These are phyloP conservation scores for Rhodamnia argentea DNA, from an alignment of 345 rosid species.

Conservation along the genomic window DNA sequence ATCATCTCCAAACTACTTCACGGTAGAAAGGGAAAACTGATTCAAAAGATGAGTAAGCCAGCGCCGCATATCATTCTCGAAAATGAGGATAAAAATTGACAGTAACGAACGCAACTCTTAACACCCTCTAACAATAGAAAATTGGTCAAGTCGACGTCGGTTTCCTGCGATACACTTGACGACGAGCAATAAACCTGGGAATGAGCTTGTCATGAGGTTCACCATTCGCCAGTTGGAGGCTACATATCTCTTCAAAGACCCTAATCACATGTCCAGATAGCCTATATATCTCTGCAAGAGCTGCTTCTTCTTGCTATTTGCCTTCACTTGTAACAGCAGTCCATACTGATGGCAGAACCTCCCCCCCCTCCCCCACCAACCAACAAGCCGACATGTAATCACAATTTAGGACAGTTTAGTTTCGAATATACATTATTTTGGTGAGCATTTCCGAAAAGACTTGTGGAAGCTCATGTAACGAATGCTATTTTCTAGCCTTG, in stretches of 20 bases:
- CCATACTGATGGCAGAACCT: neutral
- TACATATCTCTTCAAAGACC: too few relatives aligned
- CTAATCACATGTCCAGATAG: too few relatives aligned
- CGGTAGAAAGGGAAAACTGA: neutral
- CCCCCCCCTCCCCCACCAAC: too few relatives aligned
- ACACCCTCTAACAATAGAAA: neutral
- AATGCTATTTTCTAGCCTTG: neutral
- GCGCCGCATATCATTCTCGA: neutral
- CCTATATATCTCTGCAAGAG: too few relatives aligned
- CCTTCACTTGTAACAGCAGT: neutral
- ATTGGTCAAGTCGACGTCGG: rapidly evolving
- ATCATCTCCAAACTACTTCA: neutral
- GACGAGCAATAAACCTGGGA: neutral
- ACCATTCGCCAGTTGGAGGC: neutral
- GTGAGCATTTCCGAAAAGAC: neutral
- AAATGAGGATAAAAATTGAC: neutral
- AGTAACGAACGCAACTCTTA: rapidly evolving
- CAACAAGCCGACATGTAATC: neutral
- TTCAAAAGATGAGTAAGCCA: neutral
- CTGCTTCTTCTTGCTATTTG: neutral
- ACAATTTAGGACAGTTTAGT: neutral
- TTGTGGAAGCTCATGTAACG: neutral
- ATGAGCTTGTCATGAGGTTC: conserved; percentile 1
- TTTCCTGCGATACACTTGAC: neutral
- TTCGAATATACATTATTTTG: neutral